These are phyloP conservation scores for Vararia minispora DNA, from an alignment of 768 basidiomycete species.

Conservation along the genomic window DNA sequence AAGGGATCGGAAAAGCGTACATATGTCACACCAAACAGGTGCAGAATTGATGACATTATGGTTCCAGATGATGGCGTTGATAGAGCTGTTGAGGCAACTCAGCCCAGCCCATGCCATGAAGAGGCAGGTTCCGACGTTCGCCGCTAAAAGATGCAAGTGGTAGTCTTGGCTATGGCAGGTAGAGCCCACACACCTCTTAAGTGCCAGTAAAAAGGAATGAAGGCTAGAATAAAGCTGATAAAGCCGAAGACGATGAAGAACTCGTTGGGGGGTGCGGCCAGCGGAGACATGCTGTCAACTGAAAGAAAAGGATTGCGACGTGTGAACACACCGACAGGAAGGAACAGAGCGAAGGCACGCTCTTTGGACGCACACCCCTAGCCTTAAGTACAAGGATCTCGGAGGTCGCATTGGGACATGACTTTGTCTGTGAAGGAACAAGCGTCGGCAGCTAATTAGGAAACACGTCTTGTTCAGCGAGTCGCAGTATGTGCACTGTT, in stretches of 20 bases:
- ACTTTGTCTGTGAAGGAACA: too few relatives aligned
- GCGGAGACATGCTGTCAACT: neutral
- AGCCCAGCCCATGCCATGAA: conserved; percentile 61
- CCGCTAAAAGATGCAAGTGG: conserved; percentile 31
- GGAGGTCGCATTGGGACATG: too few relatives aligned
- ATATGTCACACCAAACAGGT: conserved; percentile 46
- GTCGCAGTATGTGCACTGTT: too few relatives aligned
- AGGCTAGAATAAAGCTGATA: conserved; percentile 1
- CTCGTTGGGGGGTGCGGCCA: conserved; percentile 6
- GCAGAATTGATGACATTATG: conserved; percentile 35
- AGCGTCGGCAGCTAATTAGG: too few relatives aligned
- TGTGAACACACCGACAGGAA: too few relatives aligned
- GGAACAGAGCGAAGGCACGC: too few relatives aligned
- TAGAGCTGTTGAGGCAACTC: conserved; percentile 43
- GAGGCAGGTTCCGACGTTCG: conserved; percentile 63
- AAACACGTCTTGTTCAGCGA: too few relatives aligned
- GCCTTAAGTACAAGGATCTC: too few relatives aligned
- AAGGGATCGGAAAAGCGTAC: conserved; percentile 22
- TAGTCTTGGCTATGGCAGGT: neutral
- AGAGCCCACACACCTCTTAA: conserved; percentile 4
- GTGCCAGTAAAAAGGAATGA: conserved; percentile 5
- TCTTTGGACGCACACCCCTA: too few relatives aligned
- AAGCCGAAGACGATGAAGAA: conserved; percentile 14
- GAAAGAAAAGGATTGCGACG: neutral
- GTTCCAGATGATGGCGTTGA: conserved; percentile 67